phyloP scores from a whole-genome alignment of 2,329 filamentous ascomycete genomes.

The Pyrenochaeta sp. region DNA sequence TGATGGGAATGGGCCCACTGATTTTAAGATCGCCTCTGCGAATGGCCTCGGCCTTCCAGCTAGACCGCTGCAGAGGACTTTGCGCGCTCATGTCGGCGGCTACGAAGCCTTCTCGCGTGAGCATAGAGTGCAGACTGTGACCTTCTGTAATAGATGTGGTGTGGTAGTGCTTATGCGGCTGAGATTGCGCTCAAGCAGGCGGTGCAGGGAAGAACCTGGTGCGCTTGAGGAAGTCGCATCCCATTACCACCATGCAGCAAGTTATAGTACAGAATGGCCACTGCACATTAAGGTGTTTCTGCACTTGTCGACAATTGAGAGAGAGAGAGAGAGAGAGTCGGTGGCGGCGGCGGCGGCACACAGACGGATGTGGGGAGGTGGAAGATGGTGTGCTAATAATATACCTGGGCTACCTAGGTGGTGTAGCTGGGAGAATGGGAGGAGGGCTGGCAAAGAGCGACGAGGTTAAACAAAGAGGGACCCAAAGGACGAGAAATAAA shows the following conservation, averaged over 20 bases:
- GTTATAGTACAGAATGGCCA: conserved; percentile 20
- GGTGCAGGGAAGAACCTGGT: conserved; percentile 32
- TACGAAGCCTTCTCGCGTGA: conserved; percentile 41
- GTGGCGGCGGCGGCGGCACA: no score
- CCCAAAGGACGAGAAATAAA: conserved; percentile 17
- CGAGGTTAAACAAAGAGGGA: conserved; percentile 32
- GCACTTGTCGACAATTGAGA: no score
- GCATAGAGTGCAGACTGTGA: conserved; percentile 37
- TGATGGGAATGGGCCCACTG: conserved; percentile 50
- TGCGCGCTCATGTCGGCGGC: conserved; percentile 42
- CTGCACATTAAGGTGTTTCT: neutral
- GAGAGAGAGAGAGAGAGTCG: no score
- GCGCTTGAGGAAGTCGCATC: conserved; percentile 19
- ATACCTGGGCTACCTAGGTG: conserved; percentile 11
- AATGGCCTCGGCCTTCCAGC: conserved; percentile 52
- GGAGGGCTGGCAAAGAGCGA: conserved; percentile 32
- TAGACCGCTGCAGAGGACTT: conserved; percentile 40
- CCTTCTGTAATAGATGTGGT: conserved; percentile 19
- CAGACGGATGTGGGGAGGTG: no score
- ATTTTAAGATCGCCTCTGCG: conserved; percentile 50
- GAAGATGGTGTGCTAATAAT: conserved; percentile 8
- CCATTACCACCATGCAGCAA: conserved; percentile 21
- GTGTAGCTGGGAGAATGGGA: conserved; percentile 20
- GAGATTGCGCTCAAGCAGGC: conserved; percentile 33
- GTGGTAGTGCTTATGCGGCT: conserved; percentile 25